Base-by-base conservation (phyloP, 1,284 basidiomycete genomes). In the Coriolopsis trogii region DNA sequence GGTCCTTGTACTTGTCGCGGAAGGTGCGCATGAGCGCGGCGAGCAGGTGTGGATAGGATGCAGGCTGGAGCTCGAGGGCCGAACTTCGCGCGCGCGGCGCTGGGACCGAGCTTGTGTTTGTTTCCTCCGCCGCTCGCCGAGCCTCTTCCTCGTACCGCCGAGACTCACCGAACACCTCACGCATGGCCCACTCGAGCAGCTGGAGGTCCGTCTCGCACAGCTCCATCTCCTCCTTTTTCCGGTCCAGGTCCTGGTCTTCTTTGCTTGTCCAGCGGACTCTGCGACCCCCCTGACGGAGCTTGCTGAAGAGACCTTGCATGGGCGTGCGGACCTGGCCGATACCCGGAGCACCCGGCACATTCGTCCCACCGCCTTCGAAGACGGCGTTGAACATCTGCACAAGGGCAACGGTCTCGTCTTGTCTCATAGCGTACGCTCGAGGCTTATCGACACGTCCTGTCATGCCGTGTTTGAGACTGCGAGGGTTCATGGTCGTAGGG, bases 171-270 rank as follows among this genome's bases (percentile, higher is more conserved):
- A 93, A 93, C 1, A 94, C 82, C 51, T 88, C 82, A 16, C 74
- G 69, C 62, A 80, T 75, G 10, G 89, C 84, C 92, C 92, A 95
- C 36, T 84, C 77, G 30, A 95, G 73, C 24, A 95, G 75, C 50
- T 89, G 80, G 42, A 82, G 73, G 63, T 94, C 91, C 2, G 80
- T 87, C 20, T 76, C 70, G 58, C 89, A 89, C 6, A 81, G 62
- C 41, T 86, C 79, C 74, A 95, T 87, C 53, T 83, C 81, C 64
- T 93, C 91, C 65, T 83, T 85, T 63, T 89, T 84, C 29, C 78
- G 72, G 62, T 93, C 91, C n/a, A 92, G 71, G 49, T 81, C 75
- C 57, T 82, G 75, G 50, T 82, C 79, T 26, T 73, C 72, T 48
- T 77, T 75, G 2, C 73, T 73, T 2, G 79, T 79, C 79, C 79